These are phyloP conservation scores for Xeromyces bisporus DNA, from an alignment of 495 filamentous ascomycete genomes.

Conservation along the genomic window DNA sequence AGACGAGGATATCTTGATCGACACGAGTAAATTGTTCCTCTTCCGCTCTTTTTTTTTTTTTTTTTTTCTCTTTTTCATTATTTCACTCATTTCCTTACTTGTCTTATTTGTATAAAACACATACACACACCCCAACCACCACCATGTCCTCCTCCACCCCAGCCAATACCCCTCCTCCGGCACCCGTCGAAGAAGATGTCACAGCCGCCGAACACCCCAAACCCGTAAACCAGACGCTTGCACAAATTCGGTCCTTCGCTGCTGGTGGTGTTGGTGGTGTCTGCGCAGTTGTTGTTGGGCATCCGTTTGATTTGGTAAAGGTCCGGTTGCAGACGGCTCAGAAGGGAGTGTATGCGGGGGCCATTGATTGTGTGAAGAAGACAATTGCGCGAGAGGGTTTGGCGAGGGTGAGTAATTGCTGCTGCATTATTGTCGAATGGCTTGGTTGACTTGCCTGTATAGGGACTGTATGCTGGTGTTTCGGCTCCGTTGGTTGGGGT, in stretches of 20 bases:
- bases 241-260: conserved; percentile 55
- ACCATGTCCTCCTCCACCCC: conserved; percentile 13
- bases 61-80: neutral
- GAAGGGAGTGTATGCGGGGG: conserved; percentile 76
- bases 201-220: conserved; percentile 15
- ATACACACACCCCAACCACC: neutral
- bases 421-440: too few species aligned
- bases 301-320: conserved; percentile 96
- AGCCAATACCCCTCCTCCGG: conserved; percentile 15
- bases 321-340: conserved; percentile 93
- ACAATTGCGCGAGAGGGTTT: conserved; percentile 77
- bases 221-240: conserved; percentile 27
- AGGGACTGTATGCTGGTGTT: conserved; percentile 93
- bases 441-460: conserved; percentile 4
- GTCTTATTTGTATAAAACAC: neutral
- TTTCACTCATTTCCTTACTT: conserved; percentile 1
- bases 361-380: conserved; percentile 81
- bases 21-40: neutral
- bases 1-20: too few species aligned
- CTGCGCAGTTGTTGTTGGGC: conserved; percentile 82
- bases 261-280: conserved; percentile 89
- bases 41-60: neutral
- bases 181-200: conserved; percentile 19
- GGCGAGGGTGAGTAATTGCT: conserved; percentile 39
- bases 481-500: conserved; percentile 87